Evolutionary conservation across 1,139 yeast genomes (phyloP).

Genomic region (Candida sanyaensis): DNA sequence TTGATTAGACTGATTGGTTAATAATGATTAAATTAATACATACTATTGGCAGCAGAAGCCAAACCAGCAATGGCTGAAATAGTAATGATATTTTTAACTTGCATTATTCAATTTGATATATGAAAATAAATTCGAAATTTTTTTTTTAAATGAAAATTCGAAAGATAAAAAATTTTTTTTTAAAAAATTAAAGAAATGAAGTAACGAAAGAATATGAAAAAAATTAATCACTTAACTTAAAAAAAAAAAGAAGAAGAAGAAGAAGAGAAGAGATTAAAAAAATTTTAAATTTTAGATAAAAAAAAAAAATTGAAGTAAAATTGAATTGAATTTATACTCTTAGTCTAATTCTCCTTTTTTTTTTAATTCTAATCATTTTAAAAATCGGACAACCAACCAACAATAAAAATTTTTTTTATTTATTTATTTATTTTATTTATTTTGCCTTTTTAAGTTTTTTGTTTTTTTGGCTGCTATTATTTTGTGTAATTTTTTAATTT

Average conservation of each 20-base stretch:
- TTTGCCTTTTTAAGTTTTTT: too few species aligned
- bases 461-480: too few species aligned
- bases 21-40: constrained; percentile 20
- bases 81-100: constrained; percentile 49
- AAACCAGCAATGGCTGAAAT: constrained; percentile 48
- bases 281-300: background rate
- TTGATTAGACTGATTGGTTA: background rate
- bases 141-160: too few species aligned
- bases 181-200: constrained; percentile 4
- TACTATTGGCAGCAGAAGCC: constrained; percentile 53
- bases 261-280: constrained; percentile 1
- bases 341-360: too few species aligned
- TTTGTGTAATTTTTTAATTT: too few species aligned
- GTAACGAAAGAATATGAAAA: background rate
- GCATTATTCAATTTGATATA: constrained; percentile 35
- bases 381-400: too few species aligned
- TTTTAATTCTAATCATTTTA: too few species aligned
- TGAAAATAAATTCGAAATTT: background rate
- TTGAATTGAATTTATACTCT: too few species aligned
- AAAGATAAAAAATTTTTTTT: too few species aligned
- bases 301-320: too few species aligned
- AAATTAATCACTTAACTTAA: background rate
- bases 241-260: constrained; percentile 1
- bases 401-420: too few species aligned
- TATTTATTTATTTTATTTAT: too few species aligned